These are phyloP conservation scores for Blastobotrys serpentis DNA, from an alignment of 1,139 yeast genomes.

Conservation along the genomic window DNA sequence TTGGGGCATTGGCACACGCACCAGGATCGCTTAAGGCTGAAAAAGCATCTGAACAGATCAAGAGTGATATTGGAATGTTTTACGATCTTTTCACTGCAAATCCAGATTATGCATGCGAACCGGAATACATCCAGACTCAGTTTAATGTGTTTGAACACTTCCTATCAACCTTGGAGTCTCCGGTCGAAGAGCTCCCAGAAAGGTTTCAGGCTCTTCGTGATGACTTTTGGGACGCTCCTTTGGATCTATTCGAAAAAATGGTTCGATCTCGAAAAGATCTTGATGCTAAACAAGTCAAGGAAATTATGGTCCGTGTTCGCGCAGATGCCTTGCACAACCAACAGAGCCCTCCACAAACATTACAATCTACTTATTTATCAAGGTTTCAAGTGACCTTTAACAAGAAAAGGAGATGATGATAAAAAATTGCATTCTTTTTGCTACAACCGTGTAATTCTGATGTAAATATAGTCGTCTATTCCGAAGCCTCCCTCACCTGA, in stretches of 20 bases:
- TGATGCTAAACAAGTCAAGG: constrained; percentile 37
- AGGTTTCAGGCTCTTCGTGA: constrained; percentile 67
- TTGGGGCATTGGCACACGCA: constrained; percentile 46
- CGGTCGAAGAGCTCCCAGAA: constrained; percentile 49
- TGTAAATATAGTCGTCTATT: neutral
- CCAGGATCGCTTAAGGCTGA: constrained; percentile 45
- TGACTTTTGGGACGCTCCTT: constrained; percentile 57
- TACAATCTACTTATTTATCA: constrained; percentile 28
- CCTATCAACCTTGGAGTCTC: constrained; percentile 59
- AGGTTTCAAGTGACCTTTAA: constrained; percentile 21
- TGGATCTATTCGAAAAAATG: constrained; percentile 42
- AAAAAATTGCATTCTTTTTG: neutral
- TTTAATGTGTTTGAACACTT: constrained; percentile 70
- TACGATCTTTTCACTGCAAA: constrained; percentile 59
- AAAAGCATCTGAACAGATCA: constrained; percentile 60
- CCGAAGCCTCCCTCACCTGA: too few relatives aligned
- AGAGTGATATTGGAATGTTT: constrained; percentile 65
- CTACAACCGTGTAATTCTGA: neutral
- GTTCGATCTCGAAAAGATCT: constrained; percentile 40
- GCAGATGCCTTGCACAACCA: constrained; percentile 35
- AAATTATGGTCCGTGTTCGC: constrained; percentile 36
- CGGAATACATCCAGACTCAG: constrained; percentile 43
- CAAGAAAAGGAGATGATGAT: neutral
- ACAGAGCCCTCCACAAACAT: constrained; percentile 24
- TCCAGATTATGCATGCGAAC: constrained; percentile 39